phyloP scores from a whole-genome alignment of 192 early-diverging fungal species.

The Thoreauomyces humboldtii region DNA sequence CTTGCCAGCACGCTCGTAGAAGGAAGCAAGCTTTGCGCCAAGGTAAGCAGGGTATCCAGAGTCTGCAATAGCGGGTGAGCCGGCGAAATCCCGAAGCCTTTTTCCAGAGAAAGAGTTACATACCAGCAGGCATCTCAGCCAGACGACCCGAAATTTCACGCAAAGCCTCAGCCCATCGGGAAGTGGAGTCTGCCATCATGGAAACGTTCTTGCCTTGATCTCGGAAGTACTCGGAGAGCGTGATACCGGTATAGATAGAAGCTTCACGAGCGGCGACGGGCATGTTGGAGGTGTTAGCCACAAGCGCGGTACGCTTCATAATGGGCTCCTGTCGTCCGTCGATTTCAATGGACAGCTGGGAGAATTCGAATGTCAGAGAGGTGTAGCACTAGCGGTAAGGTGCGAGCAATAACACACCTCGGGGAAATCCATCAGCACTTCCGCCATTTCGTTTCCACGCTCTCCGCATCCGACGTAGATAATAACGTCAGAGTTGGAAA shows the following conservation, averaged over 20 bases:
- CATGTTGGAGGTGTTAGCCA: conserved; percentile 99
- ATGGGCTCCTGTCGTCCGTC: conserved; percentile 97
- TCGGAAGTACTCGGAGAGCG: conserved; percentile 99
- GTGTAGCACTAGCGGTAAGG: background rate
- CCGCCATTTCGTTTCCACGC: conserved; percentile 99
- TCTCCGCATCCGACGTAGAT: conserved; percentile 94
- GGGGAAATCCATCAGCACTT: conserved; percentile 99
- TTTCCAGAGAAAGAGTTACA: too few species aligned
- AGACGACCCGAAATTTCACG: conserved; percentile 99
- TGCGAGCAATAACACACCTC: conserved; percentile 44
- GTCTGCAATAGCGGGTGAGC: too few species aligned
- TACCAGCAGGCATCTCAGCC: conserved; percentile 98
- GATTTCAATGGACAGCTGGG: conserved; percentile 85
- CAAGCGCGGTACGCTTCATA: conserved; percentile 99
- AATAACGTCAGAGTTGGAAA: conserved; percentile 99
- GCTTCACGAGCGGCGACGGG: conserved; percentile 99
- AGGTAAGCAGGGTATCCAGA: conserved; percentile 98
- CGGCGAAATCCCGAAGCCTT: too few species aligned
- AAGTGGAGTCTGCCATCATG: conserved; percentile 99
- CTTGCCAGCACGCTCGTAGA: conserved; percentile 99
- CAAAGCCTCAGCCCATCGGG: conserved; percentile 99
- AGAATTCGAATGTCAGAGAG: background rate
- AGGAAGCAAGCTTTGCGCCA: conserved; percentile 97
- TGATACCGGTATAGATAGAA: conserved; percentile 99
- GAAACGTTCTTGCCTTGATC: conserved; percentile 99